A percentile compares a stretch with the other conserved stretches of the same genome.
Conservation (phyloP, 2,329 filamentous ascomycete genomes). For the Colletotrichum spinosum region DNA sequence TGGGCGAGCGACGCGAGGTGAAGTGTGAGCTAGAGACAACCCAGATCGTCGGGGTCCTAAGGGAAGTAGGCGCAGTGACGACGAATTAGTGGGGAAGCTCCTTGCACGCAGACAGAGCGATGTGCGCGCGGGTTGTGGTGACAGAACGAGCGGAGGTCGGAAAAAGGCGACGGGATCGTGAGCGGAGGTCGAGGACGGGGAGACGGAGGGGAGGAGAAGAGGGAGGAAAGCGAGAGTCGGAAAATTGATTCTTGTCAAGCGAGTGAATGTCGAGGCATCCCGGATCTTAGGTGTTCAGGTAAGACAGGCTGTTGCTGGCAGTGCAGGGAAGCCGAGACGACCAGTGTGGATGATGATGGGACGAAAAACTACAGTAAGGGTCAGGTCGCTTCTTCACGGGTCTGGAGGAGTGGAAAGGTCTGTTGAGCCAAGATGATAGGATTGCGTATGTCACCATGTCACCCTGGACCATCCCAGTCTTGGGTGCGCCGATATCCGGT, state of each 20-base stretch:
- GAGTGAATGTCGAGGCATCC: slow-evolving; percentile 17
- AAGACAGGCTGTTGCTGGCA: neutral
- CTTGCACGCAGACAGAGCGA: too few species aligned
- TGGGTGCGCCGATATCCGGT: slow-evolving; percentile 29
- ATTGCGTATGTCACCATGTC: slow-evolving; percentile 38
- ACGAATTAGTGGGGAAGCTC: slow-evolving; percentile 22
- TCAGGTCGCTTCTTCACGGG: neutral
- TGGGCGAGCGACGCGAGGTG: slow-evolving; percentile 6
- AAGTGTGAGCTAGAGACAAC: slow-evolving; percentile 21
- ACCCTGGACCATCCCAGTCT: slow-evolving; percentile 33
- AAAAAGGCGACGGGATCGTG: neutral
- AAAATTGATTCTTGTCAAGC: slow-evolving; percentile 9
- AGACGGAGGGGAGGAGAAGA: slow-evolving; percentile 3
- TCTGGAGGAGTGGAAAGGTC: slow-evolving; percentile 10
- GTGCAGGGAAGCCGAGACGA: neutral
- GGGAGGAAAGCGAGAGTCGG: slow-evolving; percentile 7
- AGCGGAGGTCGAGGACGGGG: slow-evolving; percentile 6
- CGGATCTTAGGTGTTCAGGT: slow-evolving; percentile 1
- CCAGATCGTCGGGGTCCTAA: slow-evolving; percentile 15
- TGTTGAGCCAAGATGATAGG: slow-evolving; percentile 32
- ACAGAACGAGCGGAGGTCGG: slow-evolving; percentile 23
- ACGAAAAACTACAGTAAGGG: slow-evolving; percentile 3
- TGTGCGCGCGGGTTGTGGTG: neutral
- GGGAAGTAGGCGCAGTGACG: slow-evolving; percentile 2
- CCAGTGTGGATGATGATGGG: slow-evolving; percentile 8